phyloP scores from a whole-genome alignment of 139 green algal genomes.

The Chlorella sp. region DNA sequence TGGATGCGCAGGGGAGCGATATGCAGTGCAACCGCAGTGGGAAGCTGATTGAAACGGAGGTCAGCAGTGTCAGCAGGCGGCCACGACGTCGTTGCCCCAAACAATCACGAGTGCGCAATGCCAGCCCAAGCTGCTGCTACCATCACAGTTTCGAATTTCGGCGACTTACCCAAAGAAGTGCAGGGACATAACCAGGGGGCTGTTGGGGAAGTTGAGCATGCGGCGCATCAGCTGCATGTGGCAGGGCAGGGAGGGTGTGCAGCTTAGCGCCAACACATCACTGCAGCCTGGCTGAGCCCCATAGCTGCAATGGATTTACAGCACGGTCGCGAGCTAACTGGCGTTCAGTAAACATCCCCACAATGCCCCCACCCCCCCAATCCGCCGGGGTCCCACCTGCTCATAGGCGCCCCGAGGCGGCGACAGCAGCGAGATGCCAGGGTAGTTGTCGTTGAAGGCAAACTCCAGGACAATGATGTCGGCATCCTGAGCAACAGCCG shows the following conservation, averaged over 20 bases:
- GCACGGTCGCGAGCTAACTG: too few relatives aligned
- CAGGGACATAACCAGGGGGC: not conserved
- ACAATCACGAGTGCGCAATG: too few relatives aligned
- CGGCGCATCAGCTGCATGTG: not conserved
- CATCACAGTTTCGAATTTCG: too few relatives aligned
- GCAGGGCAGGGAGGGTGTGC: not conserved
- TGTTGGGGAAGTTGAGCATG: not conserved
- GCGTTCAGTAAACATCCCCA: too few relatives aligned
- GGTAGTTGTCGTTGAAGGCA: constrained; percentile 18
- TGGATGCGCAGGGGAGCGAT: not conserved
- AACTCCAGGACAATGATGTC: constrained; percentile 19
- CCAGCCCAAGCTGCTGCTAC: too few relatives aligned
- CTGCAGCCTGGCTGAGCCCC: not conserved
- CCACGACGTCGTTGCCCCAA: too few relatives aligned
- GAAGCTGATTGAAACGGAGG: not conserved
- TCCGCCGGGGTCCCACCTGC: not conserved
- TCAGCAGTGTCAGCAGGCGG: not conserved
- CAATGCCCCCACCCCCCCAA: not conserved
- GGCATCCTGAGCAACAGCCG: not conserved
- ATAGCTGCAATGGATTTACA: too few relatives aligned
- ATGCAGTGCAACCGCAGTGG: not conserved
- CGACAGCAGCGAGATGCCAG: not conserved
- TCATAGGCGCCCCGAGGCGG: not conserved
- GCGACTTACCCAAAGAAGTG: constrained; percentile 12
- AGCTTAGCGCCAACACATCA: not conserved